Evolutionary conservation across 2,329 filamentous ascomycete genomes (phyloP), one percentile per base, ranked within the genome.

Genomic region (Fusarium coicis): DNA sequence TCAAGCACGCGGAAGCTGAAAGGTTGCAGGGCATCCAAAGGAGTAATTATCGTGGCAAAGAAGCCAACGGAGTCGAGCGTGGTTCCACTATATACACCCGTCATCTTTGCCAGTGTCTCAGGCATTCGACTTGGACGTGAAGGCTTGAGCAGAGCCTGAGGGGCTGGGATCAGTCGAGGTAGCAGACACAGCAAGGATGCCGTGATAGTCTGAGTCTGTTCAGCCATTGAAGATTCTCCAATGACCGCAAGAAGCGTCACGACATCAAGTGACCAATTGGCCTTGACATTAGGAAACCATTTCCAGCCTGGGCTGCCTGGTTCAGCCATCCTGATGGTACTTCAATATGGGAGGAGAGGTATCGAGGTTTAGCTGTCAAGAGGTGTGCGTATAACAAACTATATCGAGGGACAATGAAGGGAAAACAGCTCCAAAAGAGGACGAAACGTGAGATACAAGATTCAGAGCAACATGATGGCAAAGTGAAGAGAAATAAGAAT

Each of bases 171-270:
- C 57, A 91, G 85, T 54, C 89, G 86, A 34, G 90, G 90, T 7
- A 91, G 82, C 43, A 89, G 84, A 72, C 88, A 89, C 39, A 89
- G 83, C 68, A 85, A 83, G 15, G 87, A 89, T n/a, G 89, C 85
- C 5, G 88, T 90, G 69, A 90, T 85, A 56, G 87, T 84, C 77
- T 91, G 89, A 4, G 86, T 82, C 76, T 91, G 88, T 67, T 88
- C 86, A 47, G 86, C 84, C 68, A 91, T 89, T 23, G 87, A 86
- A 5, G 85, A 86, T 80, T 91, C 89, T 77, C 89, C 89, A 63
- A 91, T 88, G 74, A 91, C 87, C 67, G 89, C 89, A 58, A 91
- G 85, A 36, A 91, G 85, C 40, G 88, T 89, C 65, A 91, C 88
- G 50, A 90, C 88, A 75, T 91, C 89, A 50, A 91, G 84, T 34